These are phyloP conservation scores for Paecilomyces niveus DNA, from an alignment of 2,329 filamentous ascomycete species.

Conservation along the genomic window DNA sequence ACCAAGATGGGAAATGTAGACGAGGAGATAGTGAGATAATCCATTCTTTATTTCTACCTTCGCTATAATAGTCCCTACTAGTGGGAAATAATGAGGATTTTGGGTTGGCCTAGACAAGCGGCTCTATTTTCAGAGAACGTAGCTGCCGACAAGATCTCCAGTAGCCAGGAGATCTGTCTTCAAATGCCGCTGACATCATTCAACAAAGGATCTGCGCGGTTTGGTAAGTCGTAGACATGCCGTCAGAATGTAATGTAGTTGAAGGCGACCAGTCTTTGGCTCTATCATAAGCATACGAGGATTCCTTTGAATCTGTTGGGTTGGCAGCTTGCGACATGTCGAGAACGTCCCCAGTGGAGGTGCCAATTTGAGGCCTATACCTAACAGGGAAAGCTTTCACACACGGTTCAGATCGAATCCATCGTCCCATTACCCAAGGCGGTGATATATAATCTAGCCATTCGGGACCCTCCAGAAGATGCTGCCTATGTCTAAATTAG, in stretches of 20 bases:
- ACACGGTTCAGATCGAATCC: not conserved
- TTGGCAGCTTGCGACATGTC: not conserved
- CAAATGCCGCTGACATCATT: not conserved
- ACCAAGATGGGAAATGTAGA: not conserved
- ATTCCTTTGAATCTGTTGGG: not conserved
- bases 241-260: no score
- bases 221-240: not conserved
- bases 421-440: not conserved
- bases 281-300: not conserved
- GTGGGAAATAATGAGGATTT: not conserved
- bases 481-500: not conserved
- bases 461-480: not conserved
- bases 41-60: not conserved
- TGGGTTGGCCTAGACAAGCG: not conserved
- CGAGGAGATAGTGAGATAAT: not conserved
- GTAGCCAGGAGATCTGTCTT: not conserved
- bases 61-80: not conserved
- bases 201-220: not conserved
- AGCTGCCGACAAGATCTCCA: not conserved
- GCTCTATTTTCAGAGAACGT: not conserved
- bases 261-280: not conserved
- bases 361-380: not conserved
- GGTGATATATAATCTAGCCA: not conserved
- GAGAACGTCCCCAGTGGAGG: not conserved
- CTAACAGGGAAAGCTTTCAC: not conserved